Base-by-base conservation (phyloP, 2,329 filamentous ascomycete species). In the Celoporthe dispersa region DNA sequence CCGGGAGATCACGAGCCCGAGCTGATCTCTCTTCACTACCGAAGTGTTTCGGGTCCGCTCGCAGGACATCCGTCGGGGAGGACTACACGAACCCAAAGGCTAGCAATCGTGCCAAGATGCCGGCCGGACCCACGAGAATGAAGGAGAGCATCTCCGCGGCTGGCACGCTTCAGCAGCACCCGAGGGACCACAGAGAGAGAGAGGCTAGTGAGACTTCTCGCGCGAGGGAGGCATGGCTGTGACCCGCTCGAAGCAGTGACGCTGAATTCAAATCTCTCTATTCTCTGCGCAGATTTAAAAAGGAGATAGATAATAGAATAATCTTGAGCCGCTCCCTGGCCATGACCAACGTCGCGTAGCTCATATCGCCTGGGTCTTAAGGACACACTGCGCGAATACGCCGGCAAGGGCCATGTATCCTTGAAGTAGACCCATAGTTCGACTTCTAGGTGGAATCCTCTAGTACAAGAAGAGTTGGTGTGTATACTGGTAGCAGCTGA, bases 81-180 rank as follows among this genome's bases (percentile, higher is more conserved):
- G 44, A n/a, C 37, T 19, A 53, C 16, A 28, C 28, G 8, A 41
- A 31, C 19, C 16, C 39, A 3, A 48, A 44, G 12, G n/a, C 44
- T 41, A 51, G 44, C 44, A 37, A 31, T 37, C 63, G 28, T 33
- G 41, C 22, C 31, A 53, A 37, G 31, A 25, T 22, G 44, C 63
- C 31, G 57, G 16, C 44, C 44, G 31, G 19, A 37, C 7, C 25
- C 5, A 65, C 63, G 41, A 65, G 63, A 48, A 37, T 19, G 33
- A 65, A 65, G 44, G 63, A n/a, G 53, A 31, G 63, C 44, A 48
- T 37, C 41, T 65, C 41, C 28, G 44, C 62, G 48, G 60, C n/a
- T 48, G 33, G 62, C 39, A 64, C 44, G 16, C n/a, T 28, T 14
- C 44, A 53, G 44, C 62, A 37, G n/a, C n/a, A n/a, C n/a, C n/a